Conservation (phyloP, 345 rosid genomes). For the Tarenaya hassleriana region DNA sequence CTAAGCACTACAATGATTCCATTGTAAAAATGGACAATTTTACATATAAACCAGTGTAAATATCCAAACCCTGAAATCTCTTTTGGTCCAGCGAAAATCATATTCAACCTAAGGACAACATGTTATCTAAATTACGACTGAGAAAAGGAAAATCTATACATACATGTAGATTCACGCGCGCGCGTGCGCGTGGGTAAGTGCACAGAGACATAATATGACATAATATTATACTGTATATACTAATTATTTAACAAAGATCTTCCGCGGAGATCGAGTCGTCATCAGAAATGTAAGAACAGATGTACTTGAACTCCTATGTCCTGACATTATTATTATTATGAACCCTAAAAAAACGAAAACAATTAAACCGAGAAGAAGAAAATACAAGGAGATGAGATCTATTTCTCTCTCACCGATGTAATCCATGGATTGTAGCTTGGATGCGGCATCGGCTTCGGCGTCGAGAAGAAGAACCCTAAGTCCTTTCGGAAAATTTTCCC, state of each 20-base stretch:
- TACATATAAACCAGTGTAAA: not conserved
- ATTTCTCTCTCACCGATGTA: constrained; percentile 77
- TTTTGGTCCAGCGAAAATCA: no score
- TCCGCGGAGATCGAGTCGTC: constrained; percentile 6
- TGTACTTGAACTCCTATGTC: constrained; percentile 9
- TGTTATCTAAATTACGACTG: no score
- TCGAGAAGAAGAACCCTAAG: constrained; percentile 87
- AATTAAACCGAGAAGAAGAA: constrained; percentile 8
- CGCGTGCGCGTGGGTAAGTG: no score
- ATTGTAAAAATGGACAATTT: not conserved
- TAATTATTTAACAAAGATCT: no score
- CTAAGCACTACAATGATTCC: no score
- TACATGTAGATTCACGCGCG: not conserved
- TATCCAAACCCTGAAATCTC: not conserved
- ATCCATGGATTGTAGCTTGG: constrained; percentile 82
- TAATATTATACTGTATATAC: no score
- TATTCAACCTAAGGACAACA: no score
- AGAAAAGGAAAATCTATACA: no score
- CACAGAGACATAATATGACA: no score
- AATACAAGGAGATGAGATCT: constrained; percentile 19
- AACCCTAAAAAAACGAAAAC: not conserved
- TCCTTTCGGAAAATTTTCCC: constrained; percentile 96
- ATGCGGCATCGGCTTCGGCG: constrained; percentile 39
- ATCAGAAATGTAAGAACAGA: constrained; percentile 20
- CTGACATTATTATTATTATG: not conserved